Conservation (phyloP, 2,329 filamentous ascomycete species). For the Aspergillus luchuensis region DNA sequence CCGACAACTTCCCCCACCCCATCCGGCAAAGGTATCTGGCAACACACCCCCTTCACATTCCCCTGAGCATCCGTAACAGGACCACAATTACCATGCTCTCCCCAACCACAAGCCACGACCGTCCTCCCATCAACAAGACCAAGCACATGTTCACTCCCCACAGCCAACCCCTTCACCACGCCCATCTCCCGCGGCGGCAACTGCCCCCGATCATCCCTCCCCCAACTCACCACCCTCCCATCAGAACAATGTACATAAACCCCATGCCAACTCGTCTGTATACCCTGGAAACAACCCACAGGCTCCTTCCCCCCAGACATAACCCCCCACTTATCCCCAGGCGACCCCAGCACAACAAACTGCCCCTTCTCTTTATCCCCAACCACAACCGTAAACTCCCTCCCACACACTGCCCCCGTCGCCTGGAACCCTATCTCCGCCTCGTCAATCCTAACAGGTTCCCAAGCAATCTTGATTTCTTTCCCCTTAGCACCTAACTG, state of each 20-base stretch:
- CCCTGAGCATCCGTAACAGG: constrained; percentile 61
- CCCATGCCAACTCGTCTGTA: constrained; percentile 80
- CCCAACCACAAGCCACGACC: constrained; percentile 91
- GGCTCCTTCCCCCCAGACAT: constrained; percentile 57
- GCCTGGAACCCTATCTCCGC: constrained; percentile 62
- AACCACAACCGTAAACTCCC: constrained; percentile 80
- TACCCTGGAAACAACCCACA: constrained; percentile 59
- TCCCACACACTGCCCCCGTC: constrained; percentile 70
- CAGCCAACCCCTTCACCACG: constrained; percentile 63
- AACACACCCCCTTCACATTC: constrained; percentile 70
- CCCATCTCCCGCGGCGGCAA: constrained; percentile 67
- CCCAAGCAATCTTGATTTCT: constrained; percentile 52
- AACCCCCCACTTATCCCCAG: constrained; percentile 66
- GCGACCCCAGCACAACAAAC: constrained; percentile 68
- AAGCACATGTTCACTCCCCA: constrained; percentile 89
- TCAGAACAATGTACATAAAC: constrained; percentile 69
- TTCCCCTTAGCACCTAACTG: constrained; percentile 68
- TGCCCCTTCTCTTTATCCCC: constrained; percentile 57
- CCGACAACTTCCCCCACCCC: constrained; percentile 55
- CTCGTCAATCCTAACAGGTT: constrained; percentile 61
- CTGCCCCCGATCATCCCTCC: constrained; percentile 82
- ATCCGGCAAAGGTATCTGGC: constrained; percentile 63
- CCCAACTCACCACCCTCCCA: constrained; percentile 71
- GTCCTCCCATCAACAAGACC: constrained; percentile 66
- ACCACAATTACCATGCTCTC: constrained; percentile 96